These are phyloP conservation scores for Lactarius vividus DNA, from an alignment of 768 basidiomycete genomes.

Conservation along the genomic window DNA sequence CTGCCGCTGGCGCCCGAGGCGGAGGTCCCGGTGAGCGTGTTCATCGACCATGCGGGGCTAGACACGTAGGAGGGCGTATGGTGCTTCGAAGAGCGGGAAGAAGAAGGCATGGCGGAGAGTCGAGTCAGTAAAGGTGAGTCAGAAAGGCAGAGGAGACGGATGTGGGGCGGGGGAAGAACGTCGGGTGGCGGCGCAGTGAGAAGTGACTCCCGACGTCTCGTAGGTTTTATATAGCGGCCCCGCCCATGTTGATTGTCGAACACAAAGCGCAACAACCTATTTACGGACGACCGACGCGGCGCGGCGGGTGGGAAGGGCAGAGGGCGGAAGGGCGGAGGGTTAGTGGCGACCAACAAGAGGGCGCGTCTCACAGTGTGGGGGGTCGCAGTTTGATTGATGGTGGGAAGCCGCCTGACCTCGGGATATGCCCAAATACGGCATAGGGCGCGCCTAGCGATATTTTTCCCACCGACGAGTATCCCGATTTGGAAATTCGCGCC, in stretches of 20 bases:
- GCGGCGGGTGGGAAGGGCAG: background rate
- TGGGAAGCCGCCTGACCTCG: slow-evolving; percentile 4
- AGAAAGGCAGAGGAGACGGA: background rate
- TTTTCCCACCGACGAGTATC: background rate
- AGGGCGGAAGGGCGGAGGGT: slow-evolving; percentile 11
- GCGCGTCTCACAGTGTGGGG: background rate
- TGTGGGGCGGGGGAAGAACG: background rate
- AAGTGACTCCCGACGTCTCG: slow-evolving; percentile 10
- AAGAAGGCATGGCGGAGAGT: slow-evolving; percentile 20
- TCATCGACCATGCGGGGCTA: slow-evolving; percentile 25
- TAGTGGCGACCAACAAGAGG: background rate
- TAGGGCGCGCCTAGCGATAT: background rate
- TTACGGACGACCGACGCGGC: background rate
- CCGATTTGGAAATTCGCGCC: slow-evolving; percentile 3
- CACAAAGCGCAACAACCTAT: slow-evolving; percentile 5
- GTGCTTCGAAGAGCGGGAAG: slow-evolving; percentile 21
- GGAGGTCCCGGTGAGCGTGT: slow-evolving; percentile 20
- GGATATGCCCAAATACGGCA: slow-evolving; percentile 7
- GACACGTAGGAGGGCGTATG: slow-evolving; percentile 18
- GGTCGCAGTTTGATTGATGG: background rate
- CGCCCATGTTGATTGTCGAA: slow-evolving; percentile 6
- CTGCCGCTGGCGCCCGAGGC: slow-evolving; percentile 8
- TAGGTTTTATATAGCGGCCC: slow-evolving; percentile 7
- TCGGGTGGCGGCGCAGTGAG: background rate
- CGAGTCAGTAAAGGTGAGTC: slow-evolving; percentile 24